phyloP scores from a whole-genome alignment of 2,329 filamentous ascomycete genomes.

The Aspergillus ruber region DNA sequence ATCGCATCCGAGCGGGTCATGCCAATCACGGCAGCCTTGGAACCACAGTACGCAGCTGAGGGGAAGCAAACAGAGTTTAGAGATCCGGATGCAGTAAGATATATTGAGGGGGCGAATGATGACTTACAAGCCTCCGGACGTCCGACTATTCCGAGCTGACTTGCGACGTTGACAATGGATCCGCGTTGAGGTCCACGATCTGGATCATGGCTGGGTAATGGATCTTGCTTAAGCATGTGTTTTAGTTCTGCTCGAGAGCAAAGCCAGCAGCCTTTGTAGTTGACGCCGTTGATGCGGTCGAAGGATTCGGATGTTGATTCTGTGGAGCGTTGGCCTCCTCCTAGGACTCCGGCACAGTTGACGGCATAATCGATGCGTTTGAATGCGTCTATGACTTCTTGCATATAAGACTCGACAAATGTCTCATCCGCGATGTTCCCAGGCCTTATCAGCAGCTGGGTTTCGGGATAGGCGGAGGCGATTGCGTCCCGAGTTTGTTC shows the following conservation, averaged over 20 bases:
- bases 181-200: slow-evolving; percentile 37
- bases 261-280: slow-evolving; percentile 49
- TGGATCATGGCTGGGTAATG: slow-evolving; percentile 33
- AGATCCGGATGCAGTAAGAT: neutral
- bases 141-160: slow-evolving; percentile 47
- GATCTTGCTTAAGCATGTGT: slow-evolving; percentile 44
- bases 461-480: slow-evolving; percentile 26
- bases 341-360: slow-evolving; percentile 49
- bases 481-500: slow-evolving; percentile 23
- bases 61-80: neutral
- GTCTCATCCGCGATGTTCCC: slow-evolving; percentile 46
- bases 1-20: slow-evolving; percentile 54
- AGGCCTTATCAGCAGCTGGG: slow-evolving; percentile 26
- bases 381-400: slow-evolving; percentile 29
- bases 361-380: slow-evolving; percentile 51
- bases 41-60: slow-evolving; percentile 51
- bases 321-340: slow-evolving; percentile 19
- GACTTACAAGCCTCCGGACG: slow-evolving; percentile 41
- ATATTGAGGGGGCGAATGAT: neutral
- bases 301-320: slow-evolving; percentile 47
- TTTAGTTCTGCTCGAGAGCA: slow-evolving; percentile 39
- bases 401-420: slow-evolving; percentile 36
- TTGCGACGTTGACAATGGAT: slow-evolving; percentile 48
- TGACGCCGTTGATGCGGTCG: slow-evolving; percentile 50
- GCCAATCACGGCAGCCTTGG: slow-evolving; percentile 53